These are phyloP conservation scores for Holtermannia corniformis DNA, from an alignment of 768 basidiomycete genomes.

Conservation along the genomic window DNA sequence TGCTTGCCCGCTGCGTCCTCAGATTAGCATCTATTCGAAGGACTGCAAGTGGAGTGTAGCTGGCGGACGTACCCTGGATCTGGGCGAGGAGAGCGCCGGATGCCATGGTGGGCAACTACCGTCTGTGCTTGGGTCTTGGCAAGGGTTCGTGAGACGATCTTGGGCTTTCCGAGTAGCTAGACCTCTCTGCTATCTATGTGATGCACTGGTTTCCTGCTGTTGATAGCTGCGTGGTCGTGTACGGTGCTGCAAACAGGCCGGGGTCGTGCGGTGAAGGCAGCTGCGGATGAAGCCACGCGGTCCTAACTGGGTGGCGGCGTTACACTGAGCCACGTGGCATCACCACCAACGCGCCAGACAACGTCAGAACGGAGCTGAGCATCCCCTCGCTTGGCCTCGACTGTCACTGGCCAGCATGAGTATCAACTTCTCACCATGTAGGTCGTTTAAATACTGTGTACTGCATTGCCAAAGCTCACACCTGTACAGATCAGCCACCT, in stretches of 20 bases:
- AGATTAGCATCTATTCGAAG: background rate
- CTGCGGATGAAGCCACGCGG: too few relatives aligned
- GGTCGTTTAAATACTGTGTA: constrained; percentile 6
- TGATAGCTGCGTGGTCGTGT: too few relatives aligned
- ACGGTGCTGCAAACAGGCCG: too few relatives aligned
- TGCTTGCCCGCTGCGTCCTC: constrained; percentile 52
- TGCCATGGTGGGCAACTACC: background rate
- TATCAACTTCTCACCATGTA: constrained; percentile 39
- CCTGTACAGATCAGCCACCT: constrained; percentile 34
- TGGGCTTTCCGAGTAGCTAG: background rate
- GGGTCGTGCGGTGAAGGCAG: too few relatives aligned
- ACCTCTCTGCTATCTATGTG: background rate
- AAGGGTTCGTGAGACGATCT: background rate
- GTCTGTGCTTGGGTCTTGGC: background rate
- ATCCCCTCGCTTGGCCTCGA: too few relatives aligned
- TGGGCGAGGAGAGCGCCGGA: constrained; percentile 30
- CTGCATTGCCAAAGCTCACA: constrained; percentile 7
- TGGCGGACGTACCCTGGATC: constrained; percentile 27
- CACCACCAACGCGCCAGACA: too few relatives aligned
- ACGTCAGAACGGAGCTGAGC: too few relatives aligned
- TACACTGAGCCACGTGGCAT: too few relatives aligned
- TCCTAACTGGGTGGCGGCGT: too few relatives aligned
- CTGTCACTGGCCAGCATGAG: constrained; percentile 1
- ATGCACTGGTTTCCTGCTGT: too few relatives aligned
- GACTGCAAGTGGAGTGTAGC: background rate